Percentiles rank a stretch among this genome's conserved stretches.
Conservation (phyloP, 129 eudicot genomes). For the Dittrichia graveolens region DNA sequence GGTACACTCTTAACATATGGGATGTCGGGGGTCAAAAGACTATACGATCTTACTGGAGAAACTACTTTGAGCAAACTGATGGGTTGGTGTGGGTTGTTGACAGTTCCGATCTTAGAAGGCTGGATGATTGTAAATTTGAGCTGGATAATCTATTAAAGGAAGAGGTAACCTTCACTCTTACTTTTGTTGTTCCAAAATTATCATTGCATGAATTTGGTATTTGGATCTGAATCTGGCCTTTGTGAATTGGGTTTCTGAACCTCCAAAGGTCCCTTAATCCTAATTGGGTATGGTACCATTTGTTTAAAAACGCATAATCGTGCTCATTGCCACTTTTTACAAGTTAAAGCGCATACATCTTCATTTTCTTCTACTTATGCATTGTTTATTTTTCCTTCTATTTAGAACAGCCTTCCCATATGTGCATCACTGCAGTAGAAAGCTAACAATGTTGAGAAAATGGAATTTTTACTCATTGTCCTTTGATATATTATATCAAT, state of each 20-base stretch:
- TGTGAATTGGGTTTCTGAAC: background rate
- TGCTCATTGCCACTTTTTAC: background rate
- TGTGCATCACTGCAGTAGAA: background rate
- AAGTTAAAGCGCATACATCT: background rate
- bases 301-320: background rate
- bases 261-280: background rate
- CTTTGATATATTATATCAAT: background rate
- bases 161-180: constrained; percentile 55
- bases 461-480: background rate
- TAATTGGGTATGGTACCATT: background rate
- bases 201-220: constrained; percentile 4
- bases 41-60: constrained; percentile 95
- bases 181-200: constrained; percentile 14
- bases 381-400: background rate
- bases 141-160: constrained; percentile 88
- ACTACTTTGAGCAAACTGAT: constrained; percentile 97
- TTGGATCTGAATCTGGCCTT: background rate
- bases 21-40: constrained; percentile 98
- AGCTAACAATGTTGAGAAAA: background rate
- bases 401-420: background rate
- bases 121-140: constrained; percentile 84
- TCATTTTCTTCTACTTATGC: background rate
- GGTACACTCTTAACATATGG: constrained; percentile 96
- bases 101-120: constrained; percentile 92
- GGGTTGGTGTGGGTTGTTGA: constrained; percentile 98